phyloP scores from a whole-genome alignment of 192 early-diverging fungal species.

The Backusella psychrophila region DNA sequence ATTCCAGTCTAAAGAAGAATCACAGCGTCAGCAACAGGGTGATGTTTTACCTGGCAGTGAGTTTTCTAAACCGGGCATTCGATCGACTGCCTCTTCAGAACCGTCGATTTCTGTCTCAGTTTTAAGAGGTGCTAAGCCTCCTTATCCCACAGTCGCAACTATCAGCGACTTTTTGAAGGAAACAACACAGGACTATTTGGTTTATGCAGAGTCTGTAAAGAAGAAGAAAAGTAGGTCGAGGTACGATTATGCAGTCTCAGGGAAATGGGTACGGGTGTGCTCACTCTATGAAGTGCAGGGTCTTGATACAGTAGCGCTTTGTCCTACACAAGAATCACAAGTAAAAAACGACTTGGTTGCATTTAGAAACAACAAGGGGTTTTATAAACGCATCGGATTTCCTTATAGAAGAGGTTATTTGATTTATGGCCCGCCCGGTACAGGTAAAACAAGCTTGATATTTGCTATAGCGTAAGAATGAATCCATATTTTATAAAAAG shows the following conservation, averaged over 20 bases:
- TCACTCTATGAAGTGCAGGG: slow-evolving; percentile 37
- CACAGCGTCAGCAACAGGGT: not conserved
- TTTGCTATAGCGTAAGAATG: slow-evolving; percentile 36
- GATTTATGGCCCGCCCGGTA: slow-evolving; percentile 39
- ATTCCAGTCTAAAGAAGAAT: not conserved
- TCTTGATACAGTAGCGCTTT: slow-evolving; percentile 53
- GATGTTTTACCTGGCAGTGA: not conserved
- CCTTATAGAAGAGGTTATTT: slow-evolving; percentile 58
- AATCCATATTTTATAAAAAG: not conserved
- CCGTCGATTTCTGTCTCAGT: not conserved
- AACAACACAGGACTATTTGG: slow-evolving; percentile 25
- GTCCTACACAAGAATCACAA: slow-evolving; percentile 44
- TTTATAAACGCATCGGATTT: slow-evolving; percentile 60
- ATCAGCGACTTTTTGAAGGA: slow-evolving; percentile 9
- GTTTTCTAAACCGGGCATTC: slow-evolving; percentile 7
- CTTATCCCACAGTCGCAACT: slow-evolving; percentile 12
- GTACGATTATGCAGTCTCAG: slow-evolving; percentile 25
- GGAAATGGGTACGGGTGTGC: slow-evolving; percentile 27
- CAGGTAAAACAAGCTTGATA: slow-evolving; percentile 42
- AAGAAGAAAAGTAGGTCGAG: slow-evolving; percentile 6
- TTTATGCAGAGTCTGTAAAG: slow-evolving; percentile 15
- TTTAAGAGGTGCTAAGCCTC: not conserved
- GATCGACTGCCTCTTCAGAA: not conserved
- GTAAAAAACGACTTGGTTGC: slow-evolving; percentile 47
- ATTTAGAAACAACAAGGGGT: slow-evolving; percentile 51